A percentile compares a stretch with the other conserved stretches of the same genome.
phyloP scores from a whole-genome alignment of 345 rosid genomes.

The Jatropha curcas region DNA sequence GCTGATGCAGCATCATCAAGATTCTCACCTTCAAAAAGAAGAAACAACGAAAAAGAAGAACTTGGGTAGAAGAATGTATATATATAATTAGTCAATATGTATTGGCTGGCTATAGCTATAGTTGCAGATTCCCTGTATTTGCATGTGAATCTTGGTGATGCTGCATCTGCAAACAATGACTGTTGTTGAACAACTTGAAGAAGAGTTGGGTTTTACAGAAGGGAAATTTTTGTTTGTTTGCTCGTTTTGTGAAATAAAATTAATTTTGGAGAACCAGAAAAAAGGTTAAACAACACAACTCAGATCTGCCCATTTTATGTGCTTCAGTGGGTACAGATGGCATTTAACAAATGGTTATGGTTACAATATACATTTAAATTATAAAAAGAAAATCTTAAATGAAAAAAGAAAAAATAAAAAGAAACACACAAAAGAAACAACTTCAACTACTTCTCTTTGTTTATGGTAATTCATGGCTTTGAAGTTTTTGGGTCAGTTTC shows the following conservation, averaged over 20 bases:
- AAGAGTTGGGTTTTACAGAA: neutral
- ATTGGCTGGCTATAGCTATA: neutral
- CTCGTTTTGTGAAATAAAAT: too few relatives aligned
- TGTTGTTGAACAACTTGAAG: conserved; percentile 4
- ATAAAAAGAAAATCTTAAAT: neutral
- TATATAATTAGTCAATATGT: neutral
- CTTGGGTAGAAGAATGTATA: neutral
- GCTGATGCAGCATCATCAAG: conserved; percentile 93
- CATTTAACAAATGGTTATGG: conserved; percentile 7
- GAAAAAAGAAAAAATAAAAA: neutral
- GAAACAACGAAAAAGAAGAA: neutral
- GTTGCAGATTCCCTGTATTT: neutral
- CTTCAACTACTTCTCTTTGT: neutral
- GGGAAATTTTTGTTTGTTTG: too few relatives aligned
- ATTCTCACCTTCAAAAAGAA: conserved; percentile 43
- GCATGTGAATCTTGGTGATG: conserved; percentile 74
- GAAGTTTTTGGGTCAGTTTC: neutral
- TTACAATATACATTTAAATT: too few relatives aligned
- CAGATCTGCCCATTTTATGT: conserved; percentile 1
- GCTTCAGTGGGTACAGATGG: conserved; percentile 12
- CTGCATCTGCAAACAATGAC: conserved; percentile 67
- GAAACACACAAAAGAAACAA: conserved; percentile 2
- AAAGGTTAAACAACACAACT: neutral
- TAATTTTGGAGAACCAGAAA: too few relatives aligned
- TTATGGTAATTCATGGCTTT: conserved; percentile 14